phyloP scores from a whole-genome alignment of 2,329 filamentous ascomycete genomes.

The Venturia effusa region DNA sequence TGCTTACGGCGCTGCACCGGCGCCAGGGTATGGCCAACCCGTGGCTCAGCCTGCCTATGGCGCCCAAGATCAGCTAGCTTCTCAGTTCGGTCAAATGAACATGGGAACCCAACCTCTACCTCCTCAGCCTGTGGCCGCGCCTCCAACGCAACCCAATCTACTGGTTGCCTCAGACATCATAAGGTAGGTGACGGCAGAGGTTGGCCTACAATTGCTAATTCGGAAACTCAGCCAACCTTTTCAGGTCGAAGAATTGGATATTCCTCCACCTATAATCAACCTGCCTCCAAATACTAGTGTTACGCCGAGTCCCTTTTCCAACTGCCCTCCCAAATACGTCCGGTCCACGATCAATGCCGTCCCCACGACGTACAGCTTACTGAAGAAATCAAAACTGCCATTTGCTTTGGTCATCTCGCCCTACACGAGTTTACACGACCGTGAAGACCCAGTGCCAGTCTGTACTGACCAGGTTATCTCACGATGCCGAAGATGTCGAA shows the following conservation, averaged over 20 bases:
- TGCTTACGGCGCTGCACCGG: not conserved
- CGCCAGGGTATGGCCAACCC: slow-evolving; percentile 3
- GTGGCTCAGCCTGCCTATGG: slow-evolving; percentile 23
- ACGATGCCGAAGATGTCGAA: slow-evolving; percentile 85
- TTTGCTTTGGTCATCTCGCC: slow-evolving; percentile 95
- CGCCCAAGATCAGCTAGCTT: slow-evolving; percentile 53
- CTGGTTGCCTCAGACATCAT: slow-evolving; percentile 86
- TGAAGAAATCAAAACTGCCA: slow-evolving; percentile 94
- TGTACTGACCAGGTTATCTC: slow-evolving; percentile 97
- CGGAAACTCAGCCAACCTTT: slow-evolving; percentile 63
- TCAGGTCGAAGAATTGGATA: slow-evolving; percentile 83
- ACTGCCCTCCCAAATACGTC: slow-evolving; percentile 88
- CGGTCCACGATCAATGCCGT: slow-evolving; percentile 91
- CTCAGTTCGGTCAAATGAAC: slow-evolving; percentile 73
- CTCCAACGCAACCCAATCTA: slow-evolving; percentile 59
- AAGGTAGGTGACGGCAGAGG: not conserved
- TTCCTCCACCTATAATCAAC: slow-evolving; percentile 82
- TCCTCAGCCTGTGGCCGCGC: slow-evolving; percentile 39
- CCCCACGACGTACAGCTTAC: slow-evolving; percentile 78
- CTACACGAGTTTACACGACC: slow-evolving; percentile 84
- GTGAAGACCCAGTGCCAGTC: slow-evolving; percentile 74
- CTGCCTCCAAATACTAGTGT: slow-evolving; percentile 84
- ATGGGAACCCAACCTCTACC: slow-evolving; percentile 42
- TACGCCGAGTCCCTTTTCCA: slow-evolving; percentile 80
- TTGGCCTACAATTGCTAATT: not conserved